phyloP scores from a whole-genome alignment of 2,329 filamentous ascomycete genomes.

The Cylindrodendrum hubeiense region DNA sequence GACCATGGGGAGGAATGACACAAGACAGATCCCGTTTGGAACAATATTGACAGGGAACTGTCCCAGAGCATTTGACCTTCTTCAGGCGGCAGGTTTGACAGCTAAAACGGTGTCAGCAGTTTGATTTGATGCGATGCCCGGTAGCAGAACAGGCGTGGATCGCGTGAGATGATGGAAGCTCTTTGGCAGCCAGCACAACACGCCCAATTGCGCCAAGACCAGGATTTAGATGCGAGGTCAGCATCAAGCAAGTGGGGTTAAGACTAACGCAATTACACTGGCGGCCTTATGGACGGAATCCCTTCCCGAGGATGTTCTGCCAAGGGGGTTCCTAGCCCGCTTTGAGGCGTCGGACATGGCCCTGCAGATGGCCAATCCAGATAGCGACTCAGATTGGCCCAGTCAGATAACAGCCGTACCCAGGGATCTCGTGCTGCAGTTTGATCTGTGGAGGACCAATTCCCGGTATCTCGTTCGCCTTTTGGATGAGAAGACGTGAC shows the following conservation, averaged over 20 bases:
- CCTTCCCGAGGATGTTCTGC: background rate
- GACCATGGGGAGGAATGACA: background rate
- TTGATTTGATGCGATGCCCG: background rate
- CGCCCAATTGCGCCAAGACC: background rate
- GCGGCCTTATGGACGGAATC: conserved; percentile 3
- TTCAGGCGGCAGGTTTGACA: conserved; percentile 7
- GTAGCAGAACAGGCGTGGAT: background rate
- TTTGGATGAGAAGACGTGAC: background rate
- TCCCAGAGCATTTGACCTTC: conserved; percentile 12
- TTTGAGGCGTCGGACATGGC: background rate
- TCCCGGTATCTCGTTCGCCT: background rate
- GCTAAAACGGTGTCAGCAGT: background rate
- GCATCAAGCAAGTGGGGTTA: background rate
- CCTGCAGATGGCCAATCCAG: background rate
- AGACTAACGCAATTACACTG: conserved; percentile 2
- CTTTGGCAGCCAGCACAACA: too few relatives aligned
- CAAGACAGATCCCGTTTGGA: background rate
- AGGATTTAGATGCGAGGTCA: background rate
- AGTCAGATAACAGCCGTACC: background rate
- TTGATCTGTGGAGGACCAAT: background rate
- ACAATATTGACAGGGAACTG: conserved; percentile 4
- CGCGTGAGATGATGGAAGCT: background rate
- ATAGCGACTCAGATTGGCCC: background rate
- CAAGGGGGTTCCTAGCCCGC: background rate
- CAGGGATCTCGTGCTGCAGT: background rate